phyloP scores from a whole-genome alignment of 2,329 filamentous ascomycete genomes.

The Fusarium citri region DNA sequence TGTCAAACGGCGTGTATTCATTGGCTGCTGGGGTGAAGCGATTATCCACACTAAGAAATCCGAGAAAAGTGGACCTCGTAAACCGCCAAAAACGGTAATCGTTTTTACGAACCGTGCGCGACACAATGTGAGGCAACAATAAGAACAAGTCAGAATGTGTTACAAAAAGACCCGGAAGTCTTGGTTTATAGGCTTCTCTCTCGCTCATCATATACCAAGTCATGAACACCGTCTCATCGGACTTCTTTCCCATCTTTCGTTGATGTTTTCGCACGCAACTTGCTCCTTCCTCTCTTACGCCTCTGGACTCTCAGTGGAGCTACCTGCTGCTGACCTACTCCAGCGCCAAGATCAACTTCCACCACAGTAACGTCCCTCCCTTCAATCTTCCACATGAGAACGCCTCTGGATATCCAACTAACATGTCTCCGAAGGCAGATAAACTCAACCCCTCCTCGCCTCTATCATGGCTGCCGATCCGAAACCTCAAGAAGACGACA shows the following conservation, averaged over 20 bases:
- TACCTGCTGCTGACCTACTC: not conserved
- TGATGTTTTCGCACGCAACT: not conserved
- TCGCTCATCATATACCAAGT: not conserved
- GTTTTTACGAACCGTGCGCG: constrained; percentile 23
- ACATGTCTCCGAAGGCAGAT: not conserved
- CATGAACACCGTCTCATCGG: rapidly evolving
- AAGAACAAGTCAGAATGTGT: not conserved
- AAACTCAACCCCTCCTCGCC: rapidly evolving
- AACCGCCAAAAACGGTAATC: constrained; percentile 30
- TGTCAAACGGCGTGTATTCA: not conserved
- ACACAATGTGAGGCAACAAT: not conserved
- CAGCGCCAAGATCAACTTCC: not conserved
- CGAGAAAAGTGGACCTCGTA: constrained; percentile 26
- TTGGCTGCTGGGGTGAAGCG: not conserved
- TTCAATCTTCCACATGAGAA: too few relatives aligned
- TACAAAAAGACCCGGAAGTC: not conserved
- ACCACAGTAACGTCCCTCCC: not conserved
- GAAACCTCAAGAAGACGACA: not conserved
- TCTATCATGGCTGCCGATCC: constrained; percentile 1
- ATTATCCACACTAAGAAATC: not conserved
- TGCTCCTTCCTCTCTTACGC: not conserved
- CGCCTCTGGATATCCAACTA: rapidly evolving
- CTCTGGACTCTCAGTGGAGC: not conserved
- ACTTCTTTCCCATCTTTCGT: too few relatives aligned
- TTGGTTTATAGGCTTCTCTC: too few relatives aligned